Conservation (phyloP, 2,329 filamentous ascomycete genomes). For the Thielaviopsis cerberus region DNA sequence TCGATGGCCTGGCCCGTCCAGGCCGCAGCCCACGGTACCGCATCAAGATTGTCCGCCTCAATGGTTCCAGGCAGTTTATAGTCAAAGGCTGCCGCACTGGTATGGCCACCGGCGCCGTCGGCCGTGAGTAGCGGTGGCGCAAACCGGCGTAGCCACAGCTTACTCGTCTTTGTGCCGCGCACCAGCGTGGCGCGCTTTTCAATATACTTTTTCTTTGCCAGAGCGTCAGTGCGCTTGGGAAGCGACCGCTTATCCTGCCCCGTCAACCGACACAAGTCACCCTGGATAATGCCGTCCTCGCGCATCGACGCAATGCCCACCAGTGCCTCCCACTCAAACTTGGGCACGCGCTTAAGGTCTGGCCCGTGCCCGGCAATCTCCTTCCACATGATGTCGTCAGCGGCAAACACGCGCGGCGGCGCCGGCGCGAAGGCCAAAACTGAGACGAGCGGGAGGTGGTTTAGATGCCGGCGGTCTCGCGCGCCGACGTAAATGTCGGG, state of each 20-base stretch:
- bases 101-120: slow-evolving; percentile 1
- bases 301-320: slow-evolving; percentile 37
- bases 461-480: slow-evolving; percentile 11
- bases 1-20: slow-evolving; percentile 43
- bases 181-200: slow-evolving; percentile 41
- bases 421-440: slow-evolving; percentile 11
- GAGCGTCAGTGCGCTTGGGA: slow-evolving; percentile 39
- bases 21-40: slow-evolving; percentile 35
- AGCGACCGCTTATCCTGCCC: slow-evolving; percentile 46
- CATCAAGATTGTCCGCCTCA: slow-evolving; percentile 28
- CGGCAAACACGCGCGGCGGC: slow-evolving; percentile 26
- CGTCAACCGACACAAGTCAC: slow-evolving; percentile 37
- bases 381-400: slow-evolving; percentile 40
- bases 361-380: slow-evolving; percentile 39
- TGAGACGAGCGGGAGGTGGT: slow-evolving; percentile 13
- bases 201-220: slow-evolving; percentile 42
- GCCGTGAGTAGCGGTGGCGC: slow-evolving; percentile 27
- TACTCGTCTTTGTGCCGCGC: slow-evolving; percentile 41
- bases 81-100: slow-evolving; percentile 13
- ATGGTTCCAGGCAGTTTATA: slow-evolving; percentile 2
- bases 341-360: slow-evolving; percentile 38
- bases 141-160: slow-evolving; percentile 40
- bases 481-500: slow-evolving; percentile 15
- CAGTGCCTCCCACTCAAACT: slow-evolving; percentile 40
- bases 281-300: slow-evolving; percentile 38